These are phyloP conservation scores for Echium plantagineum DNA, from an alignment of 257 asterid genomes.

Conservation along the genomic window DNA sequence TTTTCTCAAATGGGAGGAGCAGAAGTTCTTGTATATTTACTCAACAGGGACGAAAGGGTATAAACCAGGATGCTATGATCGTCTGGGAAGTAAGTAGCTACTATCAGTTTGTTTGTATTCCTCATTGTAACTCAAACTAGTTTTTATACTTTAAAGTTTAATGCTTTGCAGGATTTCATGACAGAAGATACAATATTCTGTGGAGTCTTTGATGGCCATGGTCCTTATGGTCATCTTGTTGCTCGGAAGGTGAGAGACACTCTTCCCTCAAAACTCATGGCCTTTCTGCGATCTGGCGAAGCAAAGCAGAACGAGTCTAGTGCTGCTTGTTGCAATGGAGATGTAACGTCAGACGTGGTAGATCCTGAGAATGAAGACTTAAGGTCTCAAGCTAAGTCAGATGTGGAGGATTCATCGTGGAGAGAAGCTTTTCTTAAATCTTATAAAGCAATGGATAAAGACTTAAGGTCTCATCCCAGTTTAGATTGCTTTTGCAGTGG, in stretches of 20 bases:
- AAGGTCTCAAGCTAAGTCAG: conserved; percentile 11
- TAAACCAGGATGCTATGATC: conserved; percentile 96
- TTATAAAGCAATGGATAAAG: conserved; percentile 91
- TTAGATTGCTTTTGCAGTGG: conserved; percentile 98
- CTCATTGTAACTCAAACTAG: background rate
- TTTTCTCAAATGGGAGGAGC: conserved; percentile 68
- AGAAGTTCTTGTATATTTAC: conserved; percentile 81
- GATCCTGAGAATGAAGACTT: conserved; percentile 42
- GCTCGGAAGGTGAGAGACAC: conserved; percentile 92
- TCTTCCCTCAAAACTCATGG: conserved; percentile 57
- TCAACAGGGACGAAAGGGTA: conserved; percentile 97
- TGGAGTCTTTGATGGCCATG: conserved; percentile 96
- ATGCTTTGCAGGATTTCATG: conserved; percentile 62
- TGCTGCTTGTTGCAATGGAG: conserved; percentile 54
- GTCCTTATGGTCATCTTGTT: conserved; percentile 93
- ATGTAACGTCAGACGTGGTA: conserved; percentile 50
- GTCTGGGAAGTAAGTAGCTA: conserved; percentile 82
- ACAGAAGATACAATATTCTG: conserved; percentile 78
- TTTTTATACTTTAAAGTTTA: background rate
- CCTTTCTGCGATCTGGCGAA: conserved; percentile 46
- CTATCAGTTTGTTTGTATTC: background rate
- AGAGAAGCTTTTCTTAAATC: conserved; percentile 90
- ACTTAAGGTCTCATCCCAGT: conserved; percentile 77
- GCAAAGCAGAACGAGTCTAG: conserved; percentile 41
- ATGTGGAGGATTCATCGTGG: conserved; percentile 55